These are phyloP conservation scores for Vitrella brassicaformis DNA, from an alignment of 73 alveolate genomes.

Conservation along the genomic window DNA sequence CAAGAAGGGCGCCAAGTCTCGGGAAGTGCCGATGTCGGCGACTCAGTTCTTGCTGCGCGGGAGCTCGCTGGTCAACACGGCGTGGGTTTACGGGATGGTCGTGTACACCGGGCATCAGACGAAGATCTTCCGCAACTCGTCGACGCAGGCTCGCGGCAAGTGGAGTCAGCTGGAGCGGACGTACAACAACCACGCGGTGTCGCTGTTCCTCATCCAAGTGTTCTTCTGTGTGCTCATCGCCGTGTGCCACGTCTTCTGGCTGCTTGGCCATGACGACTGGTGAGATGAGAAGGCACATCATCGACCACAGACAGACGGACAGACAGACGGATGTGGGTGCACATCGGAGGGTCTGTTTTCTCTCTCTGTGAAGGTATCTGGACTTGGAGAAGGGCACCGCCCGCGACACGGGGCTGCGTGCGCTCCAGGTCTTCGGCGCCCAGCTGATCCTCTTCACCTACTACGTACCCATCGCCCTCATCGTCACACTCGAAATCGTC, in stretches of 20 bases:
- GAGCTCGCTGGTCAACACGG: constrained; percentile 4
- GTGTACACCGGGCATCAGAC: constrained; percentile 55
- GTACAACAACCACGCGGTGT: constrained; percentile 39
- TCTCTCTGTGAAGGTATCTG: no score
- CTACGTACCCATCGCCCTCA: constrained; percentile 74
- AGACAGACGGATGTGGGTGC: no score
- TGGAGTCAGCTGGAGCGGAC: not conserved
- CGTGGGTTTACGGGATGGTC: constrained; percentile 21
- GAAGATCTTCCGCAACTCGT: constrained; percentile 41
- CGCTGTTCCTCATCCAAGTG: constrained; percentile 45
- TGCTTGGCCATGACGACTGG: not conserved
- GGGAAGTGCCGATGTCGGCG: not conserved
- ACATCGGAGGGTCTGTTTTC: no score
- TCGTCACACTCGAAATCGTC: constrained; percentile 77
- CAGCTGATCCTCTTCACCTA: constrained; percentile 59
- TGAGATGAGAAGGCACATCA: no score
- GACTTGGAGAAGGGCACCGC: not conserved
- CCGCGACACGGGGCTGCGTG: no score
- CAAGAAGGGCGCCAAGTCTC: no score
- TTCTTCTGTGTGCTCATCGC: constrained; percentile 49
- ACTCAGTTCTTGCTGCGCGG: not conserved
- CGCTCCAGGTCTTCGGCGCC: not conserved
- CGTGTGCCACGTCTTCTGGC: constrained; percentile 22
- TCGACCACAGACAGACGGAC: no score
- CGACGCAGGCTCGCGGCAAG: not conserved